Percentiles rank a stretch among this genome's conserved stretches.
Conservation (phyloP, 1,284 basidiomycete species). For the Apiotrichum sp. region DNA sequence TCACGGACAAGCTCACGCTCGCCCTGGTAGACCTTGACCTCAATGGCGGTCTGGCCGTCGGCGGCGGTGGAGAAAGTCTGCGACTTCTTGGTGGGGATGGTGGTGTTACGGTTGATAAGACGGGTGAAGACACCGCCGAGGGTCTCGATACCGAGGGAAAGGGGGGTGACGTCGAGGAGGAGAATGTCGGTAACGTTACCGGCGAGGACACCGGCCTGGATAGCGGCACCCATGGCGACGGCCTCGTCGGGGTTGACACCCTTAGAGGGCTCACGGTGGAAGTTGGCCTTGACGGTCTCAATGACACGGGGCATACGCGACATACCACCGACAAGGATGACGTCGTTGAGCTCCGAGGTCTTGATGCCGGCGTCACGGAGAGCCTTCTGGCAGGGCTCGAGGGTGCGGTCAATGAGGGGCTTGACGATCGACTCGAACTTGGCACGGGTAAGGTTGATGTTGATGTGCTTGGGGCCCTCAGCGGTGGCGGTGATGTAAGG, state of each 20-base stretch:
- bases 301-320: conserved; percentile 92
- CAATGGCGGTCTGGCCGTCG: conserved; percentile 90
- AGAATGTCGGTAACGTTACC: conserved; percentile 96
- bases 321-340: conserved; percentile 98
- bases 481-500: conserved; percentile 97
- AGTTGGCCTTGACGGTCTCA: conserved; percentile 86
- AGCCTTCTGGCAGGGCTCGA: conserved; percentile 98
- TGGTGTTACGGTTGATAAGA: conserved; percentile 92
- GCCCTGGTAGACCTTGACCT: conserved; percentile 97
- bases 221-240: conserved; percentile 85
- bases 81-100: conserved; percentile 98
- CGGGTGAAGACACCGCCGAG: conserved; percentile 97
- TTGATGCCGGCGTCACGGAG: conserved; percentile 86
- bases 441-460: conserved; percentile 77
- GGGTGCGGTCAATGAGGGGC: conserved; percentile 77
- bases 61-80: conserved; percentile 98
- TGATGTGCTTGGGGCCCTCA: conserved; percentile 93
- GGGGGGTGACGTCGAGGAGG: conserved; percentile 88
- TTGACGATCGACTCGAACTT: conserved; percentile 84
- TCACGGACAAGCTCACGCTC: conserved; percentile 90
- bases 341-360: conserved; percentile 85
- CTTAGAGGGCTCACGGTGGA: conserved; percentile 92
- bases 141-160: conserved; percentile 72
- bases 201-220: conserved; percentile 91
- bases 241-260: conserved; percentile 97